Evolutionary conservation across 2,329 filamentous ascomycete species (phyloP), one percentile per base, ranked within the genome.

Genomic region (Apiospora phragmitis): DNA sequence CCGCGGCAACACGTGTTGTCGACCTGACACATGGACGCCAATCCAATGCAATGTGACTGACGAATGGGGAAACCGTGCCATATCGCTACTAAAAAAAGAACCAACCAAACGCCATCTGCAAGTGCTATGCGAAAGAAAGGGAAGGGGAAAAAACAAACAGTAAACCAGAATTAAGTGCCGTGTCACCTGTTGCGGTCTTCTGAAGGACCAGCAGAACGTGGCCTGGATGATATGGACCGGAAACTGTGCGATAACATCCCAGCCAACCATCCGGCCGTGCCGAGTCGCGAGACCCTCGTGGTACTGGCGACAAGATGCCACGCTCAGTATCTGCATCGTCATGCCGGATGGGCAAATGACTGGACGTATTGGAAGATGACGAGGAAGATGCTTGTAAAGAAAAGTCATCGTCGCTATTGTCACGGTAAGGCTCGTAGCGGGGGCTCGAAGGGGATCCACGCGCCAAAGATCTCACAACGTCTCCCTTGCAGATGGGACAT

Each of bases 401-500:
- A 29, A 76, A 69, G 26, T 79, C 82, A n/a, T 83, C 85, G 0
- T 87, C 84, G 32, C 82, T 84, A 65, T 87, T 86, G 70, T 89
- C 87, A n/a, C 81, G 85, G 71, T 88, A 89, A 1, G 86, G 82
- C 65, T 88, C 87, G 71, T 89, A 88, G 42, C 85, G 82, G 21
- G 87, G 86, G 51, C 82, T 84, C 3, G 86, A 87, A 7, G 86
- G 81, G 18, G 84, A 83, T 12, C 86, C 85, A 42, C 85, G 86
- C 24, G 90, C 87, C 73, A 94, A 81, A 11, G 89, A 91, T 41
- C 88, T 85, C 21, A 99, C 95, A 45, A 99, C 96, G 79, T 99
- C 96, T 67, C 95, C 94, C 84, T 99, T 99, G 85, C 96, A 99
- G 72, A 99, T 98, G 0, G 96, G 96, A 77, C 96, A 99, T n/a